Conservation (phyloP, 768 basidiomycete genomes). For the Lenzites betulinus region DNA sequence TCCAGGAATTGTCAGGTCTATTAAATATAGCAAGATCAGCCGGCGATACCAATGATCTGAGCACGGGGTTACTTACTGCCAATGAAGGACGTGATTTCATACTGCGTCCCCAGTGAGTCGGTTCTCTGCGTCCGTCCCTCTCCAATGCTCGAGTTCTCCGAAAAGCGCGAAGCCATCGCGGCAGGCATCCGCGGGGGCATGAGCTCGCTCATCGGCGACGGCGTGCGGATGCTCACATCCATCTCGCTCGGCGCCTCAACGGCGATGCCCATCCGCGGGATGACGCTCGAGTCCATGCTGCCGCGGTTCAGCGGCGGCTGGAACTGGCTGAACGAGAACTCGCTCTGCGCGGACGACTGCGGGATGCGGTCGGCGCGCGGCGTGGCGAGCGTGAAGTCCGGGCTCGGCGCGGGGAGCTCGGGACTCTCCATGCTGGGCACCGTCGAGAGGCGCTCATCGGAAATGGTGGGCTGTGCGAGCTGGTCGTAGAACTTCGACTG, state of each 20-base stretch:
- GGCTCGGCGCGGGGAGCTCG: slow-evolving; percentile 10
- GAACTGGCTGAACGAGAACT: slow-evolving; percentile 74
- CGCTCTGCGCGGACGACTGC: slow-evolving; percentile 36
- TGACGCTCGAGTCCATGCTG: slow-evolving; percentile 19
- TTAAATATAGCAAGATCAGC: not conserved
- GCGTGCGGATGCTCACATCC: not conserved
- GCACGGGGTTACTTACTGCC: slow-evolving; percentile 38
- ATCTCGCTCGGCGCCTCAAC: not conserved
- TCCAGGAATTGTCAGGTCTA: slow-evolving; percentile 39
- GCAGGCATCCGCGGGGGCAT: slow-evolving; percentile 31
- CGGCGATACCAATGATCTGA: not conserved
- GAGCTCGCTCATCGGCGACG: slow-evolving; percentile 1
- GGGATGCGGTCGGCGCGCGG: slow-evolving; percentile 2
- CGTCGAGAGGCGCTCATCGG: not conserved
- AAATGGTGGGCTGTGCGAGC: not conserved
- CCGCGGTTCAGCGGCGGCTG: slow-evolving; percentile 48
- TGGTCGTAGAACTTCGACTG: slow-evolving; percentile 5
- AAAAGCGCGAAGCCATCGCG: slow-evolving; percentile 25
- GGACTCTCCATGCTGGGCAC: slow-evolving; percentile 7
- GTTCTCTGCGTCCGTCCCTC: slow-evolving; percentile 15
- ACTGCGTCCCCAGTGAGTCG: slow-evolving; percentile 55
- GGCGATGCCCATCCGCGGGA: not conserved
- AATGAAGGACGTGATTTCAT: slow-evolving; percentile 78
- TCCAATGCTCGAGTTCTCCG: slow-evolving; percentile 21
- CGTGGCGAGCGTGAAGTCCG: slow-evolving; percentile 10